phyloP scores from a whole-genome alignment of 768 basidiomycete species.

The Boletus sp. region DNA sequence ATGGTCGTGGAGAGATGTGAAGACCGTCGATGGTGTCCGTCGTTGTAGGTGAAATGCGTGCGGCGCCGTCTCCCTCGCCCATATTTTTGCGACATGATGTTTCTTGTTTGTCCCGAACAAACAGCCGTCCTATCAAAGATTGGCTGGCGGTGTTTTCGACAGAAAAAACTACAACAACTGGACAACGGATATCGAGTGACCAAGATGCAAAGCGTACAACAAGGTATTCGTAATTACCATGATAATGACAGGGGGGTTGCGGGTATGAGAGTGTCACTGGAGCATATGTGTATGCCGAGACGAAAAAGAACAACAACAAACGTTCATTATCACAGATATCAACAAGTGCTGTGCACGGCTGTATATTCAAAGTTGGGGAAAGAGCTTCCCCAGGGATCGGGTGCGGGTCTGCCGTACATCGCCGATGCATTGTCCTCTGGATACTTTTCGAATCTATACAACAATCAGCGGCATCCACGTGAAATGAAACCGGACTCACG shows the following conservation, averaged over 20 bases:
- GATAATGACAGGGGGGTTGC: slow-evolving; percentile 5
- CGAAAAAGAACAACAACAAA: background rate
- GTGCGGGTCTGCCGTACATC: slow-evolving; percentile 55
- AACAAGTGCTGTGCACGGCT: slow-evolving; percentile 36
- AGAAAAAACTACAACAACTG: slow-evolving; percentile 6
- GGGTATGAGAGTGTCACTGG: slow-evolving; percentile 15
- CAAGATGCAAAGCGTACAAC: slow-evolving; percentile 7
- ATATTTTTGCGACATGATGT: slow-evolving; percentile 39
- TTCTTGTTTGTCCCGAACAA: slow-evolving; percentile 35
- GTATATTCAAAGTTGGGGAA: slow-evolving; percentile 82
- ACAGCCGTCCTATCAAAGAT: slow-evolving; percentile 20
- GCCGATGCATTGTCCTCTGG: slow-evolving; percentile 68
- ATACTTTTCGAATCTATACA: slow-evolving; percentile 68
- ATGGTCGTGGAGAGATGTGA: background rate
- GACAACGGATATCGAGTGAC: too few species aligned
- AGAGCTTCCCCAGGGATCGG: slow-evolving; percentile 61
- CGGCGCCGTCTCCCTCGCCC: slow-evolving; percentile 18
- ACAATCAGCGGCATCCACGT: background rate
- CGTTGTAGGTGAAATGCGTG: slow-evolving; percentile 28
- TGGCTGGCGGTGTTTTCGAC: background rate
- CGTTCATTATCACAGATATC: background rate
- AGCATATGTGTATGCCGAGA: slow-evolving; percentile 11
- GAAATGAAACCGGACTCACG: slow-evolving; percentile 47
- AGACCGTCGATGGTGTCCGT: slow-evolving; percentile 12
- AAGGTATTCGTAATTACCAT: slow-evolving; percentile 3